Conservation (phyloP, 2,329 filamentous ascomycete species). For the Fusarium foetens region DNA sequence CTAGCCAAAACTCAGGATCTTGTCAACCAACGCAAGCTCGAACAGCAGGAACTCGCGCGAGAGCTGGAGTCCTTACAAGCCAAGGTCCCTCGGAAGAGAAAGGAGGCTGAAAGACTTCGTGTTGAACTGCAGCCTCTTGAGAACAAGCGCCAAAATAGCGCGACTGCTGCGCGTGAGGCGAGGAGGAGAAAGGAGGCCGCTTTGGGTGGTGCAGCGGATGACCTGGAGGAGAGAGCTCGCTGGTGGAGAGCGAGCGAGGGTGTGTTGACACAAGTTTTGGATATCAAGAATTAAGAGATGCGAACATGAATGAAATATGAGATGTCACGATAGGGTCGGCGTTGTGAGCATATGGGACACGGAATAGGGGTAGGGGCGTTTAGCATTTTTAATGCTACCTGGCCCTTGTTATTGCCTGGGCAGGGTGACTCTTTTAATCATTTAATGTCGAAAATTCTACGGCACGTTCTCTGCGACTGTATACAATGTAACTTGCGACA, state of each 20-base stretch:
- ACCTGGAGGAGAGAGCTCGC: constrained; percentile 78
- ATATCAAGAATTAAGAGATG: constrained; percentile 57
- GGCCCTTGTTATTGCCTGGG: neutral
- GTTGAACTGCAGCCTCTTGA: constrained; percentile 76
- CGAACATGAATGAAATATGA: neutral
- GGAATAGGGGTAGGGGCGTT: constrained; percentile 27
- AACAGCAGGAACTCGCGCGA: constrained; percentile 67
- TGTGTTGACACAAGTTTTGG: constrained; percentile 70
- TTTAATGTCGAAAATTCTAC: neutral
- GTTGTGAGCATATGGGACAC: constrained; percentile 18
- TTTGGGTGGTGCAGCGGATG: constrained; percentile 73
- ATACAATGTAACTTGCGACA: neutral
- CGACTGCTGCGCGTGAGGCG: constrained; percentile 76
- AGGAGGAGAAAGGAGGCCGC: constrained; percentile 73
- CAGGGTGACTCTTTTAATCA: neutral
- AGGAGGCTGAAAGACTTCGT: constrained; percentile 73
- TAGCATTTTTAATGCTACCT: constrained; percentile 3
- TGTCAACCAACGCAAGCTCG: constrained; percentile 61
- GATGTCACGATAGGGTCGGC: constrained; percentile 5
- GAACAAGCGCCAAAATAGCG: constrained; percentile 71
- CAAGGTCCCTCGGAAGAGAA: constrained; percentile 71
- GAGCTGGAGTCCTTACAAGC: constrained; percentile 71
- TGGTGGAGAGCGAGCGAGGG: constrained; percentile 79
- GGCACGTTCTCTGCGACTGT: neutral
- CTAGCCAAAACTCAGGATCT: constrained; percentile 66